These are phyloP conservation scores for Thamnidium elegans DNA, from an alignment of 192 early-diverging fungal species.

Conservation along the genomic window DNA sequence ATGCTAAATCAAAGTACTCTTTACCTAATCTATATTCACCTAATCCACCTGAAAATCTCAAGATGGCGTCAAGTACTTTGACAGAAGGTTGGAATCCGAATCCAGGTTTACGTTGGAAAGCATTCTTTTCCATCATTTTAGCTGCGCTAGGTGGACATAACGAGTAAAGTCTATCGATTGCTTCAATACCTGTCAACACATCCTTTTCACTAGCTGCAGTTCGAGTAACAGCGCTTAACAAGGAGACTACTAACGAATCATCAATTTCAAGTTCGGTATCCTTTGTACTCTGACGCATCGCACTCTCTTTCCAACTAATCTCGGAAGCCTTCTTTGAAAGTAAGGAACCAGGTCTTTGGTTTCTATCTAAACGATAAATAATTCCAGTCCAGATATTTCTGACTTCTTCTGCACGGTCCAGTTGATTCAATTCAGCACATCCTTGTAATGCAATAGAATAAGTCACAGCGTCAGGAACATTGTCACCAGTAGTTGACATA, in stretches of 20 bases:
- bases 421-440: not conserved
- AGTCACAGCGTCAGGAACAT: slow-evolving; percentile 3
- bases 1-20: slow-evolving; percentile 1
- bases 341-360: too few species aligned
- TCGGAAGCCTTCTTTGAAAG: not conserved
- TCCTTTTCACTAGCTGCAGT: slow-evolving; percentile 6
- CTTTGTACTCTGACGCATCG: not conserved
- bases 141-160: slow-evolving; percentile 6
- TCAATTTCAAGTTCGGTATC: not conserved
- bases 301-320: not conserved
- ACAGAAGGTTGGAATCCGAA: slow-evolving; percentile 2
- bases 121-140: not conserved
- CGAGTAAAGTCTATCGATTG: not conserved
- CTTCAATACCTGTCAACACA: slow-evolving; percentile 2
- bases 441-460: slow-evolving; percentile 11
- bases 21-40: slow-evolving; percentile 7
- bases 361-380: not conserved
- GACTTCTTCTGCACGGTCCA: not conserved
- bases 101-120: not conserved
- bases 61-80: slow-evolving; percentile 1
- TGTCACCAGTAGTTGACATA: not conserved
- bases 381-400: not conserved
- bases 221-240: slow-evolving; percentile 8
- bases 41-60: slow-evolving; percentile 11
- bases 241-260: not conserved